Evolutionary conservation across 805 yeast genomes (phyloP), one percentile per base, ranked within the genome.

Genomic region (Cyberlindnera euphorbiae): DNA sequence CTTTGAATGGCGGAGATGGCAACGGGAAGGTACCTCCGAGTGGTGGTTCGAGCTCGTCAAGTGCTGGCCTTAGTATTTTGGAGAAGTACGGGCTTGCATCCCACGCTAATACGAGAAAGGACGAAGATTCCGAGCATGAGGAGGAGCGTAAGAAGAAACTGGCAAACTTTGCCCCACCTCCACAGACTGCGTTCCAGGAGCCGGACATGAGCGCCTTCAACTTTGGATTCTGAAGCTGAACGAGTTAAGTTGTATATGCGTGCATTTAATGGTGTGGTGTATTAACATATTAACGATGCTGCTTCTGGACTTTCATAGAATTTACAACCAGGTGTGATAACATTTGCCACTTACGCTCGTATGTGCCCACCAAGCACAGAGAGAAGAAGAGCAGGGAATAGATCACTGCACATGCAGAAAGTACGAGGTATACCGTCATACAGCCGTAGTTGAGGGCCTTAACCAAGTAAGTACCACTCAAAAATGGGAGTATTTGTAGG

Each of bases 191-290:
- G 24, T 79, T 78, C 54, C 71, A 69, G 39, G 89, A 81, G 49
- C 86, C 89, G 0, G 88, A 82, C 50, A 79, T 82, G 88, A 77
- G 82, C 54, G 71, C 85, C 0, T 81, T 80, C 50, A 70, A 69
- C 35, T 81, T 80, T 52, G 75, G 70, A 9, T 55, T 53, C 29
- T 55, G 33, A 8, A n/a, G n/a, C n/a, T n/a, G n/a, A n/a, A n/a
- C n/a, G n/a, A n/a, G n/a, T n/a, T n/a, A n/a, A n/a, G n/a, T n/a
- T n/a, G n/a, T n/a, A n/a, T n/a, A n/a, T n/a, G n/a, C n/a, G n/a
- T n/a, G n/a, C n/a, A n/a, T n/a, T n/a, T n/a, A n/a, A n/a, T n/a
- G n/a, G n/a, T n/a, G n/a, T n/a, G n/a, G n/a, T n/a, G n/a, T n/a
- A n/a, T n/a, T n/a, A n/a, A n/a, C n/a, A n/a, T n/a, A n/a, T n/a